Evolutionary conservation across 148 eudicot genomes (phyloP).

Genomic region (Rhododendron ovatum): DNA sequence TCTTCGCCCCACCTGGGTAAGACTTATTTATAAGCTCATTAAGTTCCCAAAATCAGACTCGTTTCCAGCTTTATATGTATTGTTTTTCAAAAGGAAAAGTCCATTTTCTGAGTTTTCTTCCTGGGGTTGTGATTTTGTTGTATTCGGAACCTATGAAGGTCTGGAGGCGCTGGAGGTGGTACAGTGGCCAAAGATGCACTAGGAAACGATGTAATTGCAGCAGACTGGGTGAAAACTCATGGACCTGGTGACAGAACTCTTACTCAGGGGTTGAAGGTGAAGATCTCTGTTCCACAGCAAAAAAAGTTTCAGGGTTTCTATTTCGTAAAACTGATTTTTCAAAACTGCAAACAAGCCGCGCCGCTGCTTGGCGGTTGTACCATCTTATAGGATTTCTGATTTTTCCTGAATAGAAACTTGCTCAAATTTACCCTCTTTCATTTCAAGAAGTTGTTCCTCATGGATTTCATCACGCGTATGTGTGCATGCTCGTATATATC

Average conservation of each 20-base stretch:
- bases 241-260: slow-evolving; percentile 79
- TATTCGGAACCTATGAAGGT: slow-evolving; percentile 17
- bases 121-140: background rate
- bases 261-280: slow-evolving; percentile 79
- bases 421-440: background rate
- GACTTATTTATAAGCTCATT: background rate
- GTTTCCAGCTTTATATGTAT: background rate
- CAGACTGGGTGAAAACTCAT: slow-evolving; percentile 67
- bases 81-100: background rate
- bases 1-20: slow-evolving; percentile 85
- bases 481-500: background rate
- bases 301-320: background rate
- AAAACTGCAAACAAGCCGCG: background rate
- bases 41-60: background rate
- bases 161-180: slow-evolving; percentile 55
- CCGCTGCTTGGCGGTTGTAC: background rate
- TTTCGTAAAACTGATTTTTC: background rate
- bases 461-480: background rate
- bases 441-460: background rate
- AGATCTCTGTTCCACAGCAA: background rate
- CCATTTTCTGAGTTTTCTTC: background rate
- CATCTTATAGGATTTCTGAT: background rate
- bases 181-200: slow-evolving; percentile 68
- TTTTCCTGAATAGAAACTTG: too few relatives aligned
- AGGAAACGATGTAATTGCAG: slow-evolving; percentile 67